Evolutionary conservation across 108 stramenopile genomes (phyloP), one percentile per base, ranked within the genome.

Genomic region (Skeletonema tropicum): DNA sequence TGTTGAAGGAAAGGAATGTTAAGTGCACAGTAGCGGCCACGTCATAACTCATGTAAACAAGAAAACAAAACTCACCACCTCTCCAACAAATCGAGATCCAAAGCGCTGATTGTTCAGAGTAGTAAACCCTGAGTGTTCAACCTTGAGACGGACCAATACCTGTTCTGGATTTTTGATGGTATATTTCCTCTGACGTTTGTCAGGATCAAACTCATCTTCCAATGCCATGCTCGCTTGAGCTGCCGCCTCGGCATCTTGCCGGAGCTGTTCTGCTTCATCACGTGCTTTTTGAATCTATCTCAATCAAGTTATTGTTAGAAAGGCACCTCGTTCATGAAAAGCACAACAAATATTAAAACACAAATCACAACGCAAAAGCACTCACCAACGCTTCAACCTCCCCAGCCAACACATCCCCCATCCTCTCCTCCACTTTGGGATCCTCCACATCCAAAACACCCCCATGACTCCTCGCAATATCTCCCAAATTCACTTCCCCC

Each of bases 61-160:
- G 21, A 71, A 69, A 29, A 14, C 42, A 32, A 29, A 57, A 83
- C 80, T 73, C 57, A 81, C 80, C 66, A 97, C 94, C 38, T 96
- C 81, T 9, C 92, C 95, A 46, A 97, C 90, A 81, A 96, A 98
- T 39, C 83, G 85, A 14, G 92, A 89, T 13, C 97, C 97, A 80
- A 96, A 94, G 19, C 96, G 78, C 71, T 97, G 95, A 80, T 95
- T 96, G 74, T 94, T 96, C 60, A 98, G 62, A 21, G 93, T 87
- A 13, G 94, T 79, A 75, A 98, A 98, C 15, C 96, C 96, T 31
- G 97, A 78, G 70, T 98, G 97, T 70, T 99, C 99, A 21, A 99
- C 97, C 52, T 86, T 87, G 13, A 99, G 80, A 19, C 99, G 92
- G 23, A 98, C 93, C 38, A 99, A 77, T 0, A 97, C 94, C 62